Evolutionary conservation across 306 rosid genomes (phyloP), one percentile per base, ranked within the genome.

Genomic region (Castanopsis chinensis): DNA sequence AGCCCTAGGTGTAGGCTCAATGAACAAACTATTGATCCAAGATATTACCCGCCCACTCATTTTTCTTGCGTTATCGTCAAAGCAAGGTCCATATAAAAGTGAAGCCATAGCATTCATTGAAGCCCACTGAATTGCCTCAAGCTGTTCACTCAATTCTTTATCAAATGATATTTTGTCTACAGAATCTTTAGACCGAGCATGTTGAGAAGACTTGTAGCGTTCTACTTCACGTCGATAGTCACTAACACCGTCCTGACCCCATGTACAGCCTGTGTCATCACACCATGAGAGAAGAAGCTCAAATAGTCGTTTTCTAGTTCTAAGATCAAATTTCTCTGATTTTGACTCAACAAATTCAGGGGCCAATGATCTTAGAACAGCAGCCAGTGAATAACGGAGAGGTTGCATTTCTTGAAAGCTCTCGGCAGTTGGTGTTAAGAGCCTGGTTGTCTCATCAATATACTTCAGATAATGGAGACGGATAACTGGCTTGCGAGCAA

Each of bases 41-140:
- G 89, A 89, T 85, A 96, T 89, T 56, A 93, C 96, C 27, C 99
- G 94, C 57, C 99, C 99, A 85, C 97, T 90, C 99, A 96, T 96
- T 89, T 96, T 96, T 90, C 97, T 93, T 17, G 99, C 99, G 89
- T 89, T 91, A 85, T 96, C 99, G 85, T 96, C 99, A 83, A 96
- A 93, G 89, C 99, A 96, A 54, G 97, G 98, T 82, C 99, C 99
- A 79, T 96, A 93, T 71, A 96, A 72, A 80, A 96, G 97, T 55
- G 99, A 96, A 59, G 99, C 94, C 88, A 96, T 88, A n/a, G 99
- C 99, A 87, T 88, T 93, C 97, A 96, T 86, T 76, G 98, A 96
- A 63, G 99, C 96, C 99, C 99, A 93, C 88, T 96, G 99, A 83
- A 96, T 96, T 78, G 97, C 98, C 85, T 96, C 99, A 79, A 96